These are phyloP conservation scores for Macrolepiota albuminosa DNA, from an alignment of 768 basidiomycete species.

Conservation along the genomic window DNA sequence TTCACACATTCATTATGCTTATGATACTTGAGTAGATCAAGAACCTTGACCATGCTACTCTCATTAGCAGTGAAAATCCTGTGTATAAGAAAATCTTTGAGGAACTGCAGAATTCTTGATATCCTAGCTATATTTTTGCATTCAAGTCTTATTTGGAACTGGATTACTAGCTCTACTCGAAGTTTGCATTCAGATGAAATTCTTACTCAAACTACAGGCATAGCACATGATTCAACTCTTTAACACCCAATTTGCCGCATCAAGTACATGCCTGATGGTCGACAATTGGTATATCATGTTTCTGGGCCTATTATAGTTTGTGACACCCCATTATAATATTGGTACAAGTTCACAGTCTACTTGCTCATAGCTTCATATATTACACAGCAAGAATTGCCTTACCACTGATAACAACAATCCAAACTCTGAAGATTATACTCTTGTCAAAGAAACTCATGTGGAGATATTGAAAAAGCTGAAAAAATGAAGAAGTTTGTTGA, in stretches of 20 bases:
- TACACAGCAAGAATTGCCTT: background rate
- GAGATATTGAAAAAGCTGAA: background rate
- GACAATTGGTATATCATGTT: background rate
- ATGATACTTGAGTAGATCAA: conserved; percentile 3
- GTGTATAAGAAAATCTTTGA: background rate
- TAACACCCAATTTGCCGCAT: background rate
- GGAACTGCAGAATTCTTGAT: background rate
- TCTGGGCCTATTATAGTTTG: background rate
- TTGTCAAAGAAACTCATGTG: background rate
- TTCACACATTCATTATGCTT: background rate
- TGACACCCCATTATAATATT: background rate
- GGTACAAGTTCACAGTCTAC: background rate
- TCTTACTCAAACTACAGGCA: background rate
- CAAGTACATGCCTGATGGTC: background rate
- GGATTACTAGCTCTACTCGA: background rate
- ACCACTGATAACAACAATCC: background rate
- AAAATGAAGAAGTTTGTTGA: background rate
- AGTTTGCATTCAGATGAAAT: background rate
- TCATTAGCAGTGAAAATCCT: background rate
- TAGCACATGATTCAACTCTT: background rate
- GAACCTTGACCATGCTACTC: conserved; percentile 13
- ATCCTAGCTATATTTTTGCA: background rate
- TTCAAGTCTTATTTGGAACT: background rate
- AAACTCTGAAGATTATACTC: background rate
- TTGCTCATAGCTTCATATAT: background rate